Conservation (phyloP, 1,284 basidiomycete species). For the Pulveroboletus sp. region DNA sequence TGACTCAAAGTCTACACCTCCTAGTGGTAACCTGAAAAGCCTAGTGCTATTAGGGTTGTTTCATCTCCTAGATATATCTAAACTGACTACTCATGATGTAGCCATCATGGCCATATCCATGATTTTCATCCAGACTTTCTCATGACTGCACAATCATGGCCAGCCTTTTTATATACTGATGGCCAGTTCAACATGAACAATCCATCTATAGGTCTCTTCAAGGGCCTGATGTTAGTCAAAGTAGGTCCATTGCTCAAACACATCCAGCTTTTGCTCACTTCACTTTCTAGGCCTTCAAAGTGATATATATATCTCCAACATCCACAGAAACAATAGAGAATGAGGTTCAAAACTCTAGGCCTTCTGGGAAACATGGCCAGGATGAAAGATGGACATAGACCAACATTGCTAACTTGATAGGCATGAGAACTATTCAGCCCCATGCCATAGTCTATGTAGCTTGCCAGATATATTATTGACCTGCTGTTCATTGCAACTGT, state of each 20-base stretch:
- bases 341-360: not conserved
- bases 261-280: not conserved
- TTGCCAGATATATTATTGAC: not conserved
- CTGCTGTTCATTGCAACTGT: not conserved
- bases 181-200: not conserved
- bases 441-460: slow-evolving; percentile 2
- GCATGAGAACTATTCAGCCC: not conserved
- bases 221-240: not conserved
- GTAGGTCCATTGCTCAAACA: not conserved
- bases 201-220: not conserved
- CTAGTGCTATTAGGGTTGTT: too few species aligned
- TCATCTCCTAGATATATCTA: too few species aligned
- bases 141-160: not conserved
- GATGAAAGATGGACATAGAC: not conserved
- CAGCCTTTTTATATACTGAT: not conserved
- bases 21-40: too few species aligned
- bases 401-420: not conserved
- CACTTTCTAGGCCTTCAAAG: not conserved
- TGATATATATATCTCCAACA: not conserved
- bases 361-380: not conserved
- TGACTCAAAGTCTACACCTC: too few species aligned
- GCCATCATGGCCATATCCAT: not conserved
- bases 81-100: not conserved
- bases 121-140: not conserved
- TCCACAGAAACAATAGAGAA: not conserved